Evolutionary conservation across 441 rosid species (phyloP).

Genomic region (Jatropha podagrica): DNA sequence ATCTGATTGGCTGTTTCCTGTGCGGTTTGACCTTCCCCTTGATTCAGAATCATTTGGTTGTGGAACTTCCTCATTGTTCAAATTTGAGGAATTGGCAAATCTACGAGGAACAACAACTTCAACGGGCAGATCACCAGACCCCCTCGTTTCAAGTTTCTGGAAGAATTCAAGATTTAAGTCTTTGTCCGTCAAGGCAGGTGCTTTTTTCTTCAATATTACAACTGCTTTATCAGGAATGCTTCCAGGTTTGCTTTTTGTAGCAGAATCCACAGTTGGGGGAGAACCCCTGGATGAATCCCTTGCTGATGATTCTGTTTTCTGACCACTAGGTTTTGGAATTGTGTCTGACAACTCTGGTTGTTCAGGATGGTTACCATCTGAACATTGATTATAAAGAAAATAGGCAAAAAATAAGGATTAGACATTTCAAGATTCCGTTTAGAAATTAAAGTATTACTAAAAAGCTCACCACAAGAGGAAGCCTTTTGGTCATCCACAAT

Average conservation of each 20-base stretch:
- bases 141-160: slow-evolving; percentile 82
- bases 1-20: slow-evolving; percentile 50
- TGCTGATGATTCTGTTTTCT: slow-evolving; percentile 39
- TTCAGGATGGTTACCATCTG: slow-evolving; percentile 40
- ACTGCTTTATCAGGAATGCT: slow-evolving; percentile 76
- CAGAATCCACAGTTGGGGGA: slow-evolving; percentile 47
- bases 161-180: slow-evolving; percentile 93
- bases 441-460: slow-evolving; percentile 5
- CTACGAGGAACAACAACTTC: slow-evolving; percentile 94
- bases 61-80: slow-evolving; percentile 56
- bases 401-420: slow-evolving; percentile 1
- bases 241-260: slow-evolving; percentile 56
- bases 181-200: slow-evolving; percentile 78
- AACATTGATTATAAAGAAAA: slow-evolving; percentile 22
- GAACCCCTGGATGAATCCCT: slow-evolving; percentile 52
- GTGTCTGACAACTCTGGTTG: slow-evolving; percentile 41
- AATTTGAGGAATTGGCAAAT: slow-evolving; percentile 54
- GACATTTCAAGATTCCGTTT: slow-evolving; percentile 5
- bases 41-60: slow-evolving; percentile 48
- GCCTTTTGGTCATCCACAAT: slow-evolving; percentile 60
- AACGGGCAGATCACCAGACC: slow-evolving; percentile 78
- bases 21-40: slow-evolving; percentile 48
- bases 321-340: slow-evolving; percentile 43
- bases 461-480: slow-evolving; percentile 52
- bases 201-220: slow-evolving; percentile 84